These are phyloP conservation scores for Kodamaea nitidulidarum DNA, from an alignment of 805 yeast genomes.

Conservation along the genomic window DNA sequence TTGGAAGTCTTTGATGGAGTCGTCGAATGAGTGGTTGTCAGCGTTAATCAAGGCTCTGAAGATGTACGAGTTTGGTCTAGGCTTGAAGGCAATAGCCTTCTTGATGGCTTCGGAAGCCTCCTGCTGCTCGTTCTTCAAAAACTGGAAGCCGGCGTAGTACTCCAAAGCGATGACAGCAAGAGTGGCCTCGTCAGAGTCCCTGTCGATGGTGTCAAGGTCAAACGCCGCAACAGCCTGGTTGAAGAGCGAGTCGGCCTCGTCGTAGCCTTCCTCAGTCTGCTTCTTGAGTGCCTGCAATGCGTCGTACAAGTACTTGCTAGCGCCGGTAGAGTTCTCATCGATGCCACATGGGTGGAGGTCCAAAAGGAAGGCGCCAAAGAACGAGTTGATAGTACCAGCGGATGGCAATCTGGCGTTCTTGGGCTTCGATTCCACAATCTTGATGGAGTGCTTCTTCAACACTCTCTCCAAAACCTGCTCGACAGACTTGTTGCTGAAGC, in stretches of 20 bases:
- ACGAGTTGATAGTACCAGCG: conserved; percentile 76
- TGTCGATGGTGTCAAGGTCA: conserved; percentile 27
- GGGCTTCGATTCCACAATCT: conserved; percentile 56
- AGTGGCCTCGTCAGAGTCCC: conserved; percentile 36
- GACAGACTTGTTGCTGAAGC: conserved; percentile 70
- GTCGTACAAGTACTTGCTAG: conserved; percentile 59
- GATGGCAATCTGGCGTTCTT: conserved; percentile 66
- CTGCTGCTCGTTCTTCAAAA: conserved; percentile 70
- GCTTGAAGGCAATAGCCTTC: conserved; percentile 59
- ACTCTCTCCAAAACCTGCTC: conserved; percentile 85
- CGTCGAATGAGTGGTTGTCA: conserved; percentile 63
- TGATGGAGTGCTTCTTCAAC: conserved; percentile 73
- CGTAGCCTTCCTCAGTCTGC: conserved; percentile 56
- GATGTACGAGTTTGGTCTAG: conserved; percentile 80
- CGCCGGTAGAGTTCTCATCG: conserved; percentile 49
- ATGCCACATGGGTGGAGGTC: conserved; percentile 49
- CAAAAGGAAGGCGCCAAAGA: conserved; percentile 78
- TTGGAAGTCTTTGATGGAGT: conserved; percentile 62
- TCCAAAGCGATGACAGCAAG: conserved; percentile 70
- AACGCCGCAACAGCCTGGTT: conserved; percentile 55
- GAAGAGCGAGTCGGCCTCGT: conserved; percentile 55
- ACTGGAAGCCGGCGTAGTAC: conserved; percentile 76
- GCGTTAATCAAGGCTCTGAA: conserved; percentile 79
- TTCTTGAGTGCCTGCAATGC: conserved; percentile 55
- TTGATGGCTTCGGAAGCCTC: conserved; percentile 62